Conservation (phyloP, 2,329 filamentous ascomycete genomes). For the Stachybotrys elegans region DNA sequence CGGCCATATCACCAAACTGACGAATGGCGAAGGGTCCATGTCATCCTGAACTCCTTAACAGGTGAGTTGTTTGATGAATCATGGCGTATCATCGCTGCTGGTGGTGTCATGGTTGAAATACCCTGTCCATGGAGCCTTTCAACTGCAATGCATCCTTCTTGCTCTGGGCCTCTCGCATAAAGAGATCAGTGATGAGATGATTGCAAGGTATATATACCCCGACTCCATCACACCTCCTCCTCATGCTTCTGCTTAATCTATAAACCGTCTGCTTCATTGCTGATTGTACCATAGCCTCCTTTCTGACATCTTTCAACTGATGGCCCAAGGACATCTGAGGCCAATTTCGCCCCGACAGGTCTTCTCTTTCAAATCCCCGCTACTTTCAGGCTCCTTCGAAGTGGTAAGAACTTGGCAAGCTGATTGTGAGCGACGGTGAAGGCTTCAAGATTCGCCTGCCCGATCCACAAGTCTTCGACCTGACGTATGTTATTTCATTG, state of each 20-base stretch:
- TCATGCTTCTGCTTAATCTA: no score
- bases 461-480: not conserved
- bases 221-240: no score
- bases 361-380: slow-evolving; percentile 22
- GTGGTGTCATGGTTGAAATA: slow-evolving; percentile 23
- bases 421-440: slow-evolving; percentile 6
- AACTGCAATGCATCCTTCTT: no score
- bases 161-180: no score
- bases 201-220: no score
- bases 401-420: slow-evolving; percentile 35
- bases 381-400: slow-evolving; percentile 34
- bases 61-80: slow-evolving; percentile 23
- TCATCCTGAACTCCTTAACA: slow-evolving; percentile 27
- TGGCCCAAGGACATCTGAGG: no score
- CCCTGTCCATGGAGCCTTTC: slow-evolving; percentile 28
- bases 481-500: slow-evolving; percentile 24
- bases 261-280: no score
- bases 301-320: slow-evolving; percentile 10
- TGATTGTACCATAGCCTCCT: slow-evolving; percentile 7
- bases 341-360: slow-evolving; percentile 16
- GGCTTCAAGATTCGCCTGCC: slow-evolving; percentile 2
- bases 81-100: slow-evolving; percentile 31
- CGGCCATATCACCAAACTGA: not conserved
- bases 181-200: no score
- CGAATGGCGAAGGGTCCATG: not conserved